A percentile compares a stretch with the other conserved stretches of the same genome.
phyloP scores from a whole-genome alignment of 306 rosid species.

The Myrica gale region DNA sequence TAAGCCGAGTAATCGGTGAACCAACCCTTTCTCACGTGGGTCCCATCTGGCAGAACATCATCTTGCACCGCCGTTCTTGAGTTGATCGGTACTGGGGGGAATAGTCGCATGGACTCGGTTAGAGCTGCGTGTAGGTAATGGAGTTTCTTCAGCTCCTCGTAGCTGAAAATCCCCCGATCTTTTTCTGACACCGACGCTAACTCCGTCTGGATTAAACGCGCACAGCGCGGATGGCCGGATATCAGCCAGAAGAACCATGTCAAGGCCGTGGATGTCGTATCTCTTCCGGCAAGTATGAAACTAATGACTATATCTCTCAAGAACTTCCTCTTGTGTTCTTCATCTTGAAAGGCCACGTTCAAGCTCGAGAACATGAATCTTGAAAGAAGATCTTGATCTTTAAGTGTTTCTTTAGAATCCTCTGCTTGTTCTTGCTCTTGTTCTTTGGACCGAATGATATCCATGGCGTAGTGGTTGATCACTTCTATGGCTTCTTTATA shows the following conservation, averaged over 20 bases:
- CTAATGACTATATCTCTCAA: constrained; percentile 66
- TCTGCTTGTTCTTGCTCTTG: no score
- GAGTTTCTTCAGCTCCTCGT: constrained; percentile 64
- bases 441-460: constrained; percentile 18
- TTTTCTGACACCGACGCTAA: constrained; percentile 3
- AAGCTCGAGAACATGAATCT: constrained; percentile 16
- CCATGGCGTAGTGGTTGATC: constrained; percentile 14
- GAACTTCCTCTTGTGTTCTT: constrained; percentile 36
- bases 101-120: constrained; percentile 55
- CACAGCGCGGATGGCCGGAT: constrained; percentile 22
- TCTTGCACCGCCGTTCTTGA: constrained; percentile 38
- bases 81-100: constrained; percentile 69
- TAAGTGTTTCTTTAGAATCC: not conserved
- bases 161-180: constrained; percentile 26
- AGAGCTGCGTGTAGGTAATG: constrained; percentile 68
- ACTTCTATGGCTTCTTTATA: constrained; percentile 29
- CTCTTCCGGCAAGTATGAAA: constrained; percentile 70
- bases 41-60: constrained; percentile 68
- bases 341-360: not conserved
- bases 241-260: constrained; percentile 75
- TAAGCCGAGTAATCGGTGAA: constrained; percentile 53
- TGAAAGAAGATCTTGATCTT: constrained; percentile 17
- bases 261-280: constrained; percentile 65
- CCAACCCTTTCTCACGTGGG: constrained; percentile 47
- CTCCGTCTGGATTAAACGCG: constrained; percentile 39